These are phyloP conservation scores for Lasiodiplodia hormozganensis DNA, from an alignment of 2,329 filamentous ascomycete species.

Conservation along the genomic window DNA sequence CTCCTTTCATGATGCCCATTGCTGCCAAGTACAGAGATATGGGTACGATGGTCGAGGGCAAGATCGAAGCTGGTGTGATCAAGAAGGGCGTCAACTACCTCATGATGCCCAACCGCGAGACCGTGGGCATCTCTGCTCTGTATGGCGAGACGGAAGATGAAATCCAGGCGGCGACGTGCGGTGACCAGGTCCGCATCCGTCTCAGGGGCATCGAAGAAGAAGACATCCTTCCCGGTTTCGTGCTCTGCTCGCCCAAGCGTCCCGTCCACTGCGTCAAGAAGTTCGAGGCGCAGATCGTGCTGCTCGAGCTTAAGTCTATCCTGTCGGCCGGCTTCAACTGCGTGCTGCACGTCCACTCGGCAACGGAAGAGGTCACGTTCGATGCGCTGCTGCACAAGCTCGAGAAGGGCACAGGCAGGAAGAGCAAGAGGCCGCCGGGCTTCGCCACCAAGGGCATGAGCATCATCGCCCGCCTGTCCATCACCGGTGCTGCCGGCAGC, in stretches of 20 bases:
- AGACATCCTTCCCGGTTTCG: conserved; percentile 93
- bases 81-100: conserved; percentile 86
- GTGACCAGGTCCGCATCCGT: conserved; percentile 92
- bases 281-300: conserved; percentile 96
- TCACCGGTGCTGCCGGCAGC: conserved; percentile 82
- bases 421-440: conserved; percentile 90
- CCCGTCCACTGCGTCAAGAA: conserved; percentile 86
- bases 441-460: conserved; percentile 83
- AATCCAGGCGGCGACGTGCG: conserved; percentile 79
- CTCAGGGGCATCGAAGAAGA: conserved; percentile 97
- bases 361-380: conserved; percentile 97
- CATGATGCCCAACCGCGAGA: conserved; percentile 95
- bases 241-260: conserved; percentile 92
- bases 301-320: conserved; percentile 93
- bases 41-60: conserved; percentile 96
- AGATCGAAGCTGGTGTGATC: conserved; percentile 92
- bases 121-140: conserved; percentile 79
- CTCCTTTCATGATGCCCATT: conserved; percentile 99
- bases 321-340: conserved; percentile 96
- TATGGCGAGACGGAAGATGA: conserved; percentile 98
- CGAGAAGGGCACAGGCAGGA: conserved; percentile 91
- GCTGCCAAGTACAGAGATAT: conserved; percentile 96
- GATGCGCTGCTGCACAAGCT: conserved; percentile 86
- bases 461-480: conserved; percentile 90
- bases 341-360: conserved; percentile 95